Evolutionary conservation across 768 basidiomycete species (phyloP).

Genomic region (Rhizopogon sp.): DNA sequence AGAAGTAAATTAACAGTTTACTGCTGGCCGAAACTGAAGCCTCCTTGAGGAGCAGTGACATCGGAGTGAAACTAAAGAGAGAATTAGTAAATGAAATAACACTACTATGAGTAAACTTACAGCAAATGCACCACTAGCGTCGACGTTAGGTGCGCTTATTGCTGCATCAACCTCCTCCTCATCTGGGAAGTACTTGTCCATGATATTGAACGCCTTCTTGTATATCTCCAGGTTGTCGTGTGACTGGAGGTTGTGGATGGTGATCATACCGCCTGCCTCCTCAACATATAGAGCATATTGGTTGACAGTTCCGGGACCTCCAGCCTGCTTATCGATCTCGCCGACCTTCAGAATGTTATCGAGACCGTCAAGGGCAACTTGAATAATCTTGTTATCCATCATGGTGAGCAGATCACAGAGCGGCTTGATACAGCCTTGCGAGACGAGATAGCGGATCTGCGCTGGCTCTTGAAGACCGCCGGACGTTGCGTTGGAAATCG

Average conservation of each 20-base stretch:
- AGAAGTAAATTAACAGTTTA: conserved; percentile 15
- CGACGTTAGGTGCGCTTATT: conserved; percentile 71
- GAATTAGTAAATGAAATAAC: conserved; percentile 2
- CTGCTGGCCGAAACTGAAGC: conserved; percentile 88
- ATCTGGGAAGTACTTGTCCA: conserved; percentile 98
- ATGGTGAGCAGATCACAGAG: conserved; percentile 93
- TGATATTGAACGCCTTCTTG: conserved; percentile 99
- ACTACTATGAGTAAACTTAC: conserved; percentile 36
- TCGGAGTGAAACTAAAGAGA: conserved; percentile 71
- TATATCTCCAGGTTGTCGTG: conserved; percentile 99
- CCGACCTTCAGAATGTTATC: conserved; percentile 99
- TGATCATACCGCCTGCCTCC: conserved; percentile 98
- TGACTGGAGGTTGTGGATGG: conserved; percentile 98
- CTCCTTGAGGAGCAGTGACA: conserved; percentile 87
- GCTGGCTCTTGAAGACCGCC: conserved; percentile 94
- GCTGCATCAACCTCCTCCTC: conserved; percentile 91
- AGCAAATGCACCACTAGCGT: conserved; percentile 68
- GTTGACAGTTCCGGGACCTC: conserved; percentile 80
- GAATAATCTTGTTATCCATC: conserved; percentile 99
- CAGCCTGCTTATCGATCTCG: conserved; percentile 85
- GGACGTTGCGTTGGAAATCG: conserved; percentile 97
- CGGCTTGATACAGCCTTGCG: conserved; percentile 98
- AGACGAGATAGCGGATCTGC: conserved; percentile 96
- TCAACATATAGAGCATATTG: conserved; percentile 94
- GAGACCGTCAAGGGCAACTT: conserved; percentile 95